These are phyloP conservation scores for Xanthoconium separans DNA, from an alignment of 1,284 basidiomycete species.

Conservation along the genomic window DNA sequence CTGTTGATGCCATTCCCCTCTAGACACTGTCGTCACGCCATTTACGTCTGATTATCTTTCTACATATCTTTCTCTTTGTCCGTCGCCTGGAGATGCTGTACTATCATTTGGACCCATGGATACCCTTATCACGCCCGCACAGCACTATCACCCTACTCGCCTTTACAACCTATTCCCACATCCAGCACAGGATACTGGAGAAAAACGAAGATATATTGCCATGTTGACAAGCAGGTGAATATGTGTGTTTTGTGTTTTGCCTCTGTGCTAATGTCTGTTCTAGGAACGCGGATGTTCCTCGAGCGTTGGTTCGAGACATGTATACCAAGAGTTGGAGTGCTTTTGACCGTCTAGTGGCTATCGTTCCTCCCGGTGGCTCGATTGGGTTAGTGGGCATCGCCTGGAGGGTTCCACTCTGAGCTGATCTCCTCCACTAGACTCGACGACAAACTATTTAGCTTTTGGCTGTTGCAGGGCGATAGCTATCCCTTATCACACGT, in stretches of 20 bases:
- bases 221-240: conserved; percentile 63
- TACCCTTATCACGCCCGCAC: conserved; percentile 66
- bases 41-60: conserved; percentile 77
- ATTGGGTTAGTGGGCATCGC: conserved; percentile 59
- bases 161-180: conserved; percentile 72
- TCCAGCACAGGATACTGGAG: conserved; percentile 70
- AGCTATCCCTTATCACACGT: conserved; percentile 68
- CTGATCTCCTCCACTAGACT: conserved; percentile 45
- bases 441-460: conserved; percentile 84
- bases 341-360: conserved; percentile 79
- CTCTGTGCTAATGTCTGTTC: neutral
- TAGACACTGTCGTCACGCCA: conserved; percentile 70
- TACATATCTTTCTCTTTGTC: conserved; percentile 71
- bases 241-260: neutral
- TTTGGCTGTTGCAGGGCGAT: conserved; percentile 81
- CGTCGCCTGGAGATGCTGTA: conserved; percentile 67
- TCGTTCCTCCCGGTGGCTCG: conserved; percentile 82
- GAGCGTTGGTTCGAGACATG: conserved; percentile 81
- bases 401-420: neutral
- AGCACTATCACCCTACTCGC: conserved; percentile 67
- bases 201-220: conserved; percentile 70
- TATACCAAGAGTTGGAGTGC: conserved; percentile 90
- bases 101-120: conserved; percentile 80
- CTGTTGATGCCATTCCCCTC: neutral
- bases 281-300: conserved; percentile 81